phyloP scores from a whole-genome alignment of 176 grass and related monocot genomes.

The Ensete glaucum region DNA sequence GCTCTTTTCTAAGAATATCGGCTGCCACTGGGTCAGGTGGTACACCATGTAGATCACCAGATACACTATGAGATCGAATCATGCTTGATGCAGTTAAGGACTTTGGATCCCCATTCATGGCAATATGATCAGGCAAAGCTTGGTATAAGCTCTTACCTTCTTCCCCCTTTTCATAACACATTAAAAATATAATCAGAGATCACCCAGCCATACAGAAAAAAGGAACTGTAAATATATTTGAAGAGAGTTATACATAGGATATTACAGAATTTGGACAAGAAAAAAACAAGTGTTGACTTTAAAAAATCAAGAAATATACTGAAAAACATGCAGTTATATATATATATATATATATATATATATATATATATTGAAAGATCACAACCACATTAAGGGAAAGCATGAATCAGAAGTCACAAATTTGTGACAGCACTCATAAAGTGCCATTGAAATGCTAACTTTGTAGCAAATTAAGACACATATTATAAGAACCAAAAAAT shows the following conservation, averaged over 20 bases:
- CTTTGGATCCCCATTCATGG: slow-evolving; percentile 41
- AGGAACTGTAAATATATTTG: no score
- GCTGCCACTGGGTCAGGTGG: slow-evolving; percentile 85
- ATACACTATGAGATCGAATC: slow-evolving; percentile 80
- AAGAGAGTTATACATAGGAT: not conserved
- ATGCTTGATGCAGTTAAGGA: slow-evolving; percentile 49
- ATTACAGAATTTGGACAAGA: not conserved
- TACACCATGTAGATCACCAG: slow-evolving; percentile 63
- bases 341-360: not conserved
- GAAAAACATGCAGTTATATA: not conserved
- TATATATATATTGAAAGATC: no score
- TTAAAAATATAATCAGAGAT: not conserved
- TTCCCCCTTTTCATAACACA: slow-evolving; percentile 2
- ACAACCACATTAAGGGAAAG: no score
- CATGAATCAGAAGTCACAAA: no score
- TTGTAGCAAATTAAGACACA: no score
- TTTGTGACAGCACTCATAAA: no score
- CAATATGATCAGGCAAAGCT: slow-evolving; percentile 32
- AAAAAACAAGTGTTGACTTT: not conserved
- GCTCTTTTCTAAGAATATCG: slow-evolving; percentile 88
- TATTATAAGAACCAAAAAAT: no score
- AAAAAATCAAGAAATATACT: not conserved
- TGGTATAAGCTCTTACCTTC: slow-evolving; percentile 29
- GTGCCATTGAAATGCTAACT: no score
- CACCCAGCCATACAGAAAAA: not conserved